Percentiles rank a stretch among this genome's conserved stretches.
Evolutionary conservation across 1,139 yeast genomes (phyloP).

Genomic region (Blastobotrys ciferrii): DNA sequence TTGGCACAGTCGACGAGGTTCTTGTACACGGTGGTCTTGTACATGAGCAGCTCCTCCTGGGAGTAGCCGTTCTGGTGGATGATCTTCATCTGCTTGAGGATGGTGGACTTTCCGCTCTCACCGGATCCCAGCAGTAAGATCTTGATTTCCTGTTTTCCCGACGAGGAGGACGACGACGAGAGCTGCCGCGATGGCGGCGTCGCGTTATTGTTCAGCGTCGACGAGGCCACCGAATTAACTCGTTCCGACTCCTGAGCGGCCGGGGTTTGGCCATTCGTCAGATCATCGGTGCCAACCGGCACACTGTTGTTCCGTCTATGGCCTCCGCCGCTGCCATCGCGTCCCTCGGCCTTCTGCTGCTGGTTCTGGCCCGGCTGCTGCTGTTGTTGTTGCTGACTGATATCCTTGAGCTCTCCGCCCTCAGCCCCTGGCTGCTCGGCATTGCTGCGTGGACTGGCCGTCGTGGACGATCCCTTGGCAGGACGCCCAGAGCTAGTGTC

Average conservation of each 20-base stretch:
- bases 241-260: not conserved
- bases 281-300: not conserved
- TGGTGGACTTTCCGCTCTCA: slow-evolving; percentile 73
- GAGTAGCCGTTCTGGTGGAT: slow-evolving; percentile 69
- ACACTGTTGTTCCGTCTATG: slow-evolving; percentile 8
- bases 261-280: not conserved
- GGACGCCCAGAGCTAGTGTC: not conserved
- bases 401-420: slow-evolving; percentile 4
- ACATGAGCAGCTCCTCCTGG: slow-evolving; percentile 58
- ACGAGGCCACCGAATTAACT: slow-evolving; percentile 8
- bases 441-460: slow-evolving; percentile 4
- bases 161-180: slow-evolving; percentile 1
- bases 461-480: slow-evolving; percentile 2
- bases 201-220: slow-evolving; percentile 2
- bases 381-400: slow-evolving; percentile 1
- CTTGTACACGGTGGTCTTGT: slow-evolving; percentile 64
- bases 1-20: slow-evolving; percentile 64
- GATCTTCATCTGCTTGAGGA: slow-evolving; percentile 73
- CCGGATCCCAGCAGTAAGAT: slow-evolving; percentile 70
- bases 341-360: not conserved
- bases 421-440: slow-evolving; percentile 3
- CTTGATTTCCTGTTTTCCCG: slow-evolving; percentile 44
- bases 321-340: not conserved
- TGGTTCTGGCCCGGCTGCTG: no score
- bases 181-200: slow-evolving; percentile 6